Percentiles rank a stretch among this genome's conserved stretches.
Evolutionary conservation across 805 yeast species (phyloP).

Genomic region (Starmerella bombi): DNA sequence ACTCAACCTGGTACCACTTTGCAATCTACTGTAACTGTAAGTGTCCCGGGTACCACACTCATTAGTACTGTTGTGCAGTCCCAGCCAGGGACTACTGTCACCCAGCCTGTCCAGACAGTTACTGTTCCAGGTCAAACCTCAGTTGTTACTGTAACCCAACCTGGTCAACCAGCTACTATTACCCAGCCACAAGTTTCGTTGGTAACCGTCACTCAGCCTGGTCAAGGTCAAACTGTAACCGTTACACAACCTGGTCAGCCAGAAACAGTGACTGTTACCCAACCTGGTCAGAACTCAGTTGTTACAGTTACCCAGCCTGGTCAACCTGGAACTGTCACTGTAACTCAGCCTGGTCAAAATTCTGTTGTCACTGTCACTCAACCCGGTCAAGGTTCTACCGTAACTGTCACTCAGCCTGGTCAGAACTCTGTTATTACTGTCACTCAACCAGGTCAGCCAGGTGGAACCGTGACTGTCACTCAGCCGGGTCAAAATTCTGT

Average conservation of each 20-base stretch:
- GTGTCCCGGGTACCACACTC: slow-evolving; percentile 2
- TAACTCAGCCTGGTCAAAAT: slow-evolving; percentile 13
- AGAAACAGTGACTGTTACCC: slow-evolving; percentile 17
- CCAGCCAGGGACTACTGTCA: slow-evolving; percentile 13
- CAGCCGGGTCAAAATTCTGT: background rate
- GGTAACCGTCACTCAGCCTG: slow-evolving; percentile 12
- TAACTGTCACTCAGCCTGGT: slow-evolving; percentile 11
- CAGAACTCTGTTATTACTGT: slow-evolving; percentile 15
- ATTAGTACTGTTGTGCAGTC: slow-evolving; percentile 9
- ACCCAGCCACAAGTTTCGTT: slow-evolving; percentile 15
- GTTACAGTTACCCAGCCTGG: slow-evolving; percentile 1
- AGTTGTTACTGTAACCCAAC: slow-evolving; percentile 7
- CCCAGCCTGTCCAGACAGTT: slow-evolving; percentile 6
- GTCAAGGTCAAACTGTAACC: slow-evolving; percentile 12
- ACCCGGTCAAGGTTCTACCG: slow-evolving; percentile 4
- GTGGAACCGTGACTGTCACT: background rate
- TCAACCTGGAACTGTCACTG: slow-evolving; percentile 9
- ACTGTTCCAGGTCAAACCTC: slow-evolving; percentile 2
- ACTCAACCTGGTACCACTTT: slow-evolving; percentile 11
- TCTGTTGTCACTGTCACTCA: slow-evolving; percentile 10
- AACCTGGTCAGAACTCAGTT: background rate
- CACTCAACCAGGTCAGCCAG: slow-evolving; percentile 7
- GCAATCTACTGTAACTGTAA: slow-evolving; percentile 3
- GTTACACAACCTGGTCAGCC: slow-evolving; percentile 16
- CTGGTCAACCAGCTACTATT: slow-evolving; percentile 11